phyloP scores from a whole-genome alignment of 768 basidiomycete species.

The Lactarius quietus region DNA sequence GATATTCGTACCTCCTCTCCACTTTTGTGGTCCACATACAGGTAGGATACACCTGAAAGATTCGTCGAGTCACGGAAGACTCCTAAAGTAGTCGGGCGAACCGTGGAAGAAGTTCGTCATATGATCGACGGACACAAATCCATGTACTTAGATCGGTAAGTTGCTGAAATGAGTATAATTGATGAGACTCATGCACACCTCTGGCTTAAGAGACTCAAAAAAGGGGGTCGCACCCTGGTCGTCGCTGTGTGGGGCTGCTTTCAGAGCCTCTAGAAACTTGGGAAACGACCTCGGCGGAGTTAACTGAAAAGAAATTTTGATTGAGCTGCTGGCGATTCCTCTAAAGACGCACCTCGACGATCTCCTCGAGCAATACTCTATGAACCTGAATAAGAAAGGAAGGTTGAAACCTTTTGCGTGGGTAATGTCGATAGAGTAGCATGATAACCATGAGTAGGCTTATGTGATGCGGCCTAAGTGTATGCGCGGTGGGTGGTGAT shows the following conservation, averaged over 20 bases:
- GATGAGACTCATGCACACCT: constrained; percentile 5
- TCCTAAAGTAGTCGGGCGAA: not conserved
- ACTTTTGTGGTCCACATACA: constrained; percentile 24
- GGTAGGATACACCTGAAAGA: constrained; percentile 23
- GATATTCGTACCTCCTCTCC: constrained; percentile 18
- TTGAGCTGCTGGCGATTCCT: constrained; percentile 1
- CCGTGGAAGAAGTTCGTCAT: constrained; percentile 57
- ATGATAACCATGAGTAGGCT: constrained; percentile 61
- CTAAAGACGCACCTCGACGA: constrained; percentile 55
- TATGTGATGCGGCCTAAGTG: constrained; percentile 75
- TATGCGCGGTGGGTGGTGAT: constrained; percentile 58
- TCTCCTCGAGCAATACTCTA: constrained; percentile 64
- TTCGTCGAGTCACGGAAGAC: not conserved
- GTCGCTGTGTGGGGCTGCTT: constrained; percentile 14
- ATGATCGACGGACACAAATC: constrained; percentile 54
- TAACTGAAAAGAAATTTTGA: constrained; percentile 43
- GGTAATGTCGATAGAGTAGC: constrained; percentile 58
- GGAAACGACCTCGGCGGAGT: constrained; percentile 53
- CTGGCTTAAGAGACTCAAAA: constrained; percentile 24
- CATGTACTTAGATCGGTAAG: constrained; percentile 37
- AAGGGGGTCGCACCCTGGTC: constrained; percentile 19
- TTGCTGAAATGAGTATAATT: not conserved
- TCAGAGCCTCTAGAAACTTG: constrained; percentile 38
- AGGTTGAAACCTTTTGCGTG: constrained; percentile 50
- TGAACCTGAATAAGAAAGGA: constrained; percentile 60